Evolutionary conservation across 768 basidiomycete genomes (phyloP), one percentile per base, ranked within the genome.

Genomic region (Paxillus involutus): DNA sequence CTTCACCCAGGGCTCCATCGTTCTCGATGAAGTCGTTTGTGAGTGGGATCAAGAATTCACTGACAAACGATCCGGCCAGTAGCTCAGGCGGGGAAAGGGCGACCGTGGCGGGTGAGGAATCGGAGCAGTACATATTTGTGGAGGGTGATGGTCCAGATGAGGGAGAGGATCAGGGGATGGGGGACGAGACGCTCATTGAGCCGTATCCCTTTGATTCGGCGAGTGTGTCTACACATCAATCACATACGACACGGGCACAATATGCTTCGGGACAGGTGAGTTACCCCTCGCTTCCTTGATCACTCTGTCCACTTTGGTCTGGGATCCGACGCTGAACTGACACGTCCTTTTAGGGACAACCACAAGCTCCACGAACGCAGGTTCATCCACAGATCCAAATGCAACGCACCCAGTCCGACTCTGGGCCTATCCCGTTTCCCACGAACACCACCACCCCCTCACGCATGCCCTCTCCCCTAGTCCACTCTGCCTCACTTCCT

Each of bases 91-190:
- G 33, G 41, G 29, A 10, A 14, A 41, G 33, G 1, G 29, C 41
- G 37, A 37, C 42, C n/a, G 39, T 12, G 19, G 39, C 45, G 3
- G 53, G 52, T 6, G 61, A 52, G 37, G 64, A 51, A 47, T 55
- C 58, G 2, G 67, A 64, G 4, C 68, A 56, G 36, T 71, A 63
- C 24, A 55, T 71, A 0, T 52, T 71, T 44, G 65, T 71, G 19
- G 47, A 64, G 13, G 70, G 57, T 0, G 37, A 60, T 21, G 53
- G 49, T 7, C 56, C 55, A 39, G 53, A 36, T 19, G 55, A 49
- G 21, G 17, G 8, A 30, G 30, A 6, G 7, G 52, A 56, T 44
- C 59, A 21, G 45, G 56, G 51, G 19, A 55, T 50, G 44, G 57
- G 49, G 4, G 62, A 61, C 14, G 63, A 61, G 42, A 56, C 58